Evolutionary conservation across 768 basidiomycete species (phyloP), one percentile per base, ranked within the genome.

Genomic region (Lactifluus echinatus): DNA sequence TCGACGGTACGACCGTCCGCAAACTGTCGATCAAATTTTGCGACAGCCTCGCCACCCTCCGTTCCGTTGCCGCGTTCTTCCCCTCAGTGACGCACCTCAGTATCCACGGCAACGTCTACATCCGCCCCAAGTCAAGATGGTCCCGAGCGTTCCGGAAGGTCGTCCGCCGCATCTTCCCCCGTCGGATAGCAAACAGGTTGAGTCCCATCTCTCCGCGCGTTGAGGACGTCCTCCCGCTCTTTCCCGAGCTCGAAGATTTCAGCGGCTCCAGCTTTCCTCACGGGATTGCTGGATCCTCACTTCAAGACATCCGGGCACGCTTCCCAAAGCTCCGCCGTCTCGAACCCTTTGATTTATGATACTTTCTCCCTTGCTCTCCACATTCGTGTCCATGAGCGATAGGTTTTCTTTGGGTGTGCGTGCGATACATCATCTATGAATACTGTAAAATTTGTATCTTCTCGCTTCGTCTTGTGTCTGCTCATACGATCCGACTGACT

Each of bases 281-380:
- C 10, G 58, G 58, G 17, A 50, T 59, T 21, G 53, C 47, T 8
- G 58, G 53, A 23, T 59, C 58, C 1, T 59, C 53, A 3, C 48
- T 59, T 2, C 58, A 59, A 34, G 53, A 59, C 21, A 59, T 59
- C 40, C 53, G 58, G 7, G 48, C 36, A 2, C 58, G 58, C 36
- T 59, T 59, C 42, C 58, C 58, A 46, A 59, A 61, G 48, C 60
- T 59, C 6, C 52, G 57, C 19, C 48, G 57, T 31, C 60, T 59
- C 12, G 60, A 61, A 40, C 50, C 60, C 21, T 54, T 59, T 26
- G 53, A 60, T 39, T 43, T 53, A 23, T 59, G 37, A 26, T 19
- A 10, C 10, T 5, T 45, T 5, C 14, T 24, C 19, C 8, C 11
- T n/a, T 31, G 2, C 21, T 21, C 17, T 28, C 17, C n/a, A n/a